Evolutionary conservation across 176 grass and related monocot species (phyloP).

Genomic region (Avena eriantha): DNA sequence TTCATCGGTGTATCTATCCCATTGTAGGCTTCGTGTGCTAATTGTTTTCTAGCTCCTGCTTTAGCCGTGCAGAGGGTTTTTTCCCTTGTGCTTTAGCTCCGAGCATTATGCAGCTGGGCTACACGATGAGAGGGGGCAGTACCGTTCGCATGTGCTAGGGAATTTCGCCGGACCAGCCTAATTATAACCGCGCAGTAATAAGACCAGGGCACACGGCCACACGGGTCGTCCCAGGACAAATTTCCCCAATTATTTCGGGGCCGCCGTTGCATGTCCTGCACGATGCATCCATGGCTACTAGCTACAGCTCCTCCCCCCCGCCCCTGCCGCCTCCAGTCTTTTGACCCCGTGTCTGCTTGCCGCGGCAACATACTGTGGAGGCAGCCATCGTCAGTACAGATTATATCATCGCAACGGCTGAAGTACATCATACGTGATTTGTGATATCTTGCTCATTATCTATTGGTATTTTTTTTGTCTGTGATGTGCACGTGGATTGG

Average conservation of each 20-base stretch:
- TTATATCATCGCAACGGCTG: too few species aligned
- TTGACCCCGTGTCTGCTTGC: not conserved
- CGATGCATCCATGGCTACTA: not conserved
- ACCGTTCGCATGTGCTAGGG: conserved; percentile 14
- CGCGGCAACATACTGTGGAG: too few species aligned
- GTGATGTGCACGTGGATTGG: too few species aligned
- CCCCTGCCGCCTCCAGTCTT: not conserved
- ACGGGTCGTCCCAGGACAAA: not conserved
- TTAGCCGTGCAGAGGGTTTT: not conserved
- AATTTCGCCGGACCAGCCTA: not conserved
- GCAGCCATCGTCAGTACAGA: too few species aligned
- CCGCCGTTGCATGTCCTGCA: not conserved
- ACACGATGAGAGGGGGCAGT: not conserved
- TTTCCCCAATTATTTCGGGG: conserved; percentile 50
- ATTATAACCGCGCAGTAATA: conserved; percentile 31
- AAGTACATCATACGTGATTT: too few species aligned
- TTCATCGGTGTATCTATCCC: too few species aligned
- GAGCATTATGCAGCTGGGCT: too few species aligned
- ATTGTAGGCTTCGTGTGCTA: not conserved
- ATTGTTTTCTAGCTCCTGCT: not conserved
- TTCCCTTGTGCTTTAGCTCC: not conserved
- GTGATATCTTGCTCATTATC: too few species aligned
- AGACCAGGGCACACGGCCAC: too few species aligned
- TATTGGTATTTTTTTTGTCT: too few species aligned
- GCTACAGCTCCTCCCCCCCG: conserved; percentile 12